Base-by-base conservation (phyloP, 108 stramenopile species). In the Parmales sp. region DNA sequence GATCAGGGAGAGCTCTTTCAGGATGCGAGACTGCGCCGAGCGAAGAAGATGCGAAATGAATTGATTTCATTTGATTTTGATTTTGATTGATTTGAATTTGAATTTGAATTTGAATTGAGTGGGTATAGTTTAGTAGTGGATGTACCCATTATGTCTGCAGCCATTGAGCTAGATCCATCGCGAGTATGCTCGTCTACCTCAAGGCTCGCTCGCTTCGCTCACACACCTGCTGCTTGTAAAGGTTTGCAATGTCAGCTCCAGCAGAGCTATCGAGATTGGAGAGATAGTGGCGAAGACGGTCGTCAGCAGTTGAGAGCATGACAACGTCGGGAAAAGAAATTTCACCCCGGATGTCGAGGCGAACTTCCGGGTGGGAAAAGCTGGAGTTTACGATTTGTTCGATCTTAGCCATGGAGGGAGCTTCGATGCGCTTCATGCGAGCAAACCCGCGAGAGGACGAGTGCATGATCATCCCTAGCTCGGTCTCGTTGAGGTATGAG, bases 141-240 rank as follows among this genome's bases (percentile, higher is more conserved):
- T n/a, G n/a, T n/a, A n/a, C n/a, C n/a, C n/a, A n/a, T n/a, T n/a
- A n/a, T n/a, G n/a, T n/a, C n/a, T n/a, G n/a, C n/a, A n/a, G n/a
- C n/a, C n/a, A n/a, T n/a, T n/a, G n/a, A n/a, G n/a, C n/a, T n/a
- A n/a, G n/a, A n/a, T n/a, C n/a, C n/a, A n/a, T n/a, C n/a, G n/a
- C n/a, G n/a, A n/a, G n/a, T n/a, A n/a, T n/a, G n/a, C n/a, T n/a
- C n/a, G n/a, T n/a, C n/a, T n/a, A n/a, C n/a, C n/a, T n/a, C n/a
- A n/a, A n/a, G n/a, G n/a, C n/a, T n/a, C n/a, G n/a, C n/a, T n/a
- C n/a, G n/a, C n/a, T n/a, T n/a, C n/a, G n/a, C n/a, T n/a, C n/a
- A n/a, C n/a, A n/a, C n/a, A n/a, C 54, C 54, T 60, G 54, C 54
- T 60, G 54, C 54, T 60, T 60, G 54, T 60, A 60, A 4, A 60